Evolutionary conservation across 2,329 filamentous ascomycete genomes (phyloP).

Genomic region (Botryotinia calthae): DNA sequence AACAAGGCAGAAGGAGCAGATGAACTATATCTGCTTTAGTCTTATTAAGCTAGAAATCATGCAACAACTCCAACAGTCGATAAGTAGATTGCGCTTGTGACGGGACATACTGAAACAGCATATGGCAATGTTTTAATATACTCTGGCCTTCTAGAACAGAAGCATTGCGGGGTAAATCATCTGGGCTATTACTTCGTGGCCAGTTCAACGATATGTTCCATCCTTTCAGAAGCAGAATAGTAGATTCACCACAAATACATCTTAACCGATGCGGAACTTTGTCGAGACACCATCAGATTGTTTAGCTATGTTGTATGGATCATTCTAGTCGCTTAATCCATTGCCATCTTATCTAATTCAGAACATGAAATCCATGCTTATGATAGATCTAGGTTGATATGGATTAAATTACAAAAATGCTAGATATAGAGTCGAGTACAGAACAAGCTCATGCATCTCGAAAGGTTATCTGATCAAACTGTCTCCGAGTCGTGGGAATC

Average conservation of each 20-base stretch:
- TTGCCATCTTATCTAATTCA: background rate
- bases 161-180: background rate
- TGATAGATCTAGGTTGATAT: background rate
- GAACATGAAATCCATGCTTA: background rate
- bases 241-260: background rate
- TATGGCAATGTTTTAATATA: background rate
- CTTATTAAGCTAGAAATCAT: background rate
- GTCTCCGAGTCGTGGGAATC: background rate
- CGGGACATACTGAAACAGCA: background rate
- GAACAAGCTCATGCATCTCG: background rate
- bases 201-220: background rate
- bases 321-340: background rate
- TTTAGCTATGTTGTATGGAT: background rate
- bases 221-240: background rate
- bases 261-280: background rate
- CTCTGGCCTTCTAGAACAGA: background rate
- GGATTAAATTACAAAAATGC: background rate
- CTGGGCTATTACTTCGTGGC: background rate
- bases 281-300: background rate
- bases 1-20: background rate
- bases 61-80: background rate
- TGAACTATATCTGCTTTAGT: background rate
- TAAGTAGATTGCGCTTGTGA: background rate
- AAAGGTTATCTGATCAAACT: background rate
- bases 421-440: background rate